Conservation (phyloP, 257 asterid species). For the Fraxinus quadrangulata region DNA sequence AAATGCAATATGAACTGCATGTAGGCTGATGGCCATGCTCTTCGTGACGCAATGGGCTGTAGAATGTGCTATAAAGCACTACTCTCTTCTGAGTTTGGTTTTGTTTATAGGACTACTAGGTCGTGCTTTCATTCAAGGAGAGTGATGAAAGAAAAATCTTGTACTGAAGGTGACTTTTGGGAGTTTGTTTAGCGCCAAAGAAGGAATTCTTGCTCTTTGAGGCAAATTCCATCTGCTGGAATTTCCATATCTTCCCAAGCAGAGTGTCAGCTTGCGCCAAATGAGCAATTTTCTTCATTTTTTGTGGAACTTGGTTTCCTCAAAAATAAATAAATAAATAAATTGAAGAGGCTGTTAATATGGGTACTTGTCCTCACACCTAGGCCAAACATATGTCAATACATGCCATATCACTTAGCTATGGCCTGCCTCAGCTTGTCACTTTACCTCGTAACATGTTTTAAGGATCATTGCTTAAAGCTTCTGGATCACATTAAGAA, state of each 20-base stretch:
- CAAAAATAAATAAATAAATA: not conserved
- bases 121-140: not conserved
- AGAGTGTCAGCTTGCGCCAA: conserved; percentile 3
- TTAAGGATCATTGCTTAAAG: conserved; percentile 1
- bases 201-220: conserved; percentile 12
- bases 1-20: not conserved
- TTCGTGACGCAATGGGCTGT: not conserved
- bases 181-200: conserved; percentile 12
- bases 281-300: conserved; percentile 1
- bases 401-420: not conserved
- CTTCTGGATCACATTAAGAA: conserved; percentile 15
- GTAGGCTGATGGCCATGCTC: not conserved
- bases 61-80: not conserved
- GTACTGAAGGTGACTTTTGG: not conserved
- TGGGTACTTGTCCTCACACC: not conserved
- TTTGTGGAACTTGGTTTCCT: not conserved
- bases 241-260: conserved; percentile 2
- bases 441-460: conserved; percentile 3
- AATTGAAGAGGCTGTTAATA: not conserved
- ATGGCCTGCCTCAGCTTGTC: conserved; percentile 9
- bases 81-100: not conserved
- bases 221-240: conserved; percentile 16
- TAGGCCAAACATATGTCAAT: not conserved
- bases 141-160: conserved; percentile 3
- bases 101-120: not conserved